phyloP scores from a whole-genome alignment of 129 eudicot species.

The Cynara cardunculus region DNA sequence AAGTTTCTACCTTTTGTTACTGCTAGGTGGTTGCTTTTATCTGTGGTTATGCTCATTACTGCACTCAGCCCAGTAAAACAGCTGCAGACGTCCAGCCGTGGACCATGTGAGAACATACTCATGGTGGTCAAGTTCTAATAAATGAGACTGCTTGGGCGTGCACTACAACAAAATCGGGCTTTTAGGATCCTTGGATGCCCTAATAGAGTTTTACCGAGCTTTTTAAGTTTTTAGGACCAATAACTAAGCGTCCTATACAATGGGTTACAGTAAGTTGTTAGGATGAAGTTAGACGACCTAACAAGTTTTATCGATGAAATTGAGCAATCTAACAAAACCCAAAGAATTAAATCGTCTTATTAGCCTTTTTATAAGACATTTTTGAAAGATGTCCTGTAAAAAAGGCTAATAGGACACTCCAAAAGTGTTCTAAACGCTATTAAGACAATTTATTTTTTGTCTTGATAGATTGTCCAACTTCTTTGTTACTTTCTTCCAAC shows the following conservation, averaged over 20 bases:
- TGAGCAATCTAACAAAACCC: not conserved
- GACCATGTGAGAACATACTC: constrained; percentile 61
- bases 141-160: not conserved
- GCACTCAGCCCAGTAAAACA: constrained; percentile 49
- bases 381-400: not conserved
- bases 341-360: not conserved
- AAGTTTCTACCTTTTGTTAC: not conserved
- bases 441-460: too few species aligned
- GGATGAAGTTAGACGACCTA: not conserved
- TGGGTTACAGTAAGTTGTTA: not conserved
- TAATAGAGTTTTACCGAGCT: not conserved
- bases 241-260: not conserved
- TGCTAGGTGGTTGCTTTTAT: constrained; percentile 84
- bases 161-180: not conserved
- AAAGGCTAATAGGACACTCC: not conserved
- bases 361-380: too few species aligned
- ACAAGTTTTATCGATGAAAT: not conserved
- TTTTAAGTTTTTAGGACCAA: too few species aligned
- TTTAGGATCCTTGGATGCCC: not conserved
- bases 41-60: constrained; percentile 78
- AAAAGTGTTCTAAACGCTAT: not conserved
- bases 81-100: constrained; percentile 78
- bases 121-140: not conserved
- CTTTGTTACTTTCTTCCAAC: not conserved
- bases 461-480: too few species aligned